Evolutionary conservation across 305 asterid species (phyloP), one percentile per base, ranked within the genome.

Genomic region (Fraxinus sp.): DNA sequence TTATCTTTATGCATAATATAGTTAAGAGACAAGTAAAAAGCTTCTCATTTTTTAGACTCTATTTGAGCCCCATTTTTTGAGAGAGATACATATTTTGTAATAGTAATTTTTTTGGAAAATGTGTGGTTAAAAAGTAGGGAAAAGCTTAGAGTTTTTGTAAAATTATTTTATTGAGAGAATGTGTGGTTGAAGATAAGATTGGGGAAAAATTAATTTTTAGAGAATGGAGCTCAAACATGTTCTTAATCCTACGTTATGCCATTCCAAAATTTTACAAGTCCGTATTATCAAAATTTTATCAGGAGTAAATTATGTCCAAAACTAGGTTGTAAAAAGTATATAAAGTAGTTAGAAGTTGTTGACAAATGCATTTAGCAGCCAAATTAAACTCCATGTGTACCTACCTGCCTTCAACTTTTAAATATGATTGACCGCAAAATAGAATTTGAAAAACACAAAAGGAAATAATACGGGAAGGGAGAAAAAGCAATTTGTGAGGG

Each of bases 361-460:
- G 30, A 78, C 30, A 44, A 14, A 86, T 36, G 55, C 83, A 74
- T 80, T 26, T 28, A 80, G 71, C 20, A 74, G 30, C 3, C 76
- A 78, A 62, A 78, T 32, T 8, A 55, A 46, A 14, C 20, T 24
- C 24, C 81, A 82, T 66, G 71, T 74, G 28, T 11, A 26, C 74
- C 74, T 11, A 28, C 18, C 37, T 20, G 0, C 36, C 37, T 24
- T 66, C 2, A 66, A 26, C 37, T 64, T 24, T 64, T 35, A 66
- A 66, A 28, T 35, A 0, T 66, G 74, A 66, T 10, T 66, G 33
- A 57, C 71, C 62, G 62, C 81, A 80, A 74, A 24, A 79, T 39
- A 35, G 22, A 83, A 52, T 39, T 32, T 13, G 76, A 11, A 13
- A 70, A 30, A 30, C 22, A 32, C 14, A 6, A 14, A 71, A 5